Evolutionary conservation across 2,329 filamentous ascomycete genomes (phyloP).

Genomic region (Verticillium nonalfalfae): DNA sequence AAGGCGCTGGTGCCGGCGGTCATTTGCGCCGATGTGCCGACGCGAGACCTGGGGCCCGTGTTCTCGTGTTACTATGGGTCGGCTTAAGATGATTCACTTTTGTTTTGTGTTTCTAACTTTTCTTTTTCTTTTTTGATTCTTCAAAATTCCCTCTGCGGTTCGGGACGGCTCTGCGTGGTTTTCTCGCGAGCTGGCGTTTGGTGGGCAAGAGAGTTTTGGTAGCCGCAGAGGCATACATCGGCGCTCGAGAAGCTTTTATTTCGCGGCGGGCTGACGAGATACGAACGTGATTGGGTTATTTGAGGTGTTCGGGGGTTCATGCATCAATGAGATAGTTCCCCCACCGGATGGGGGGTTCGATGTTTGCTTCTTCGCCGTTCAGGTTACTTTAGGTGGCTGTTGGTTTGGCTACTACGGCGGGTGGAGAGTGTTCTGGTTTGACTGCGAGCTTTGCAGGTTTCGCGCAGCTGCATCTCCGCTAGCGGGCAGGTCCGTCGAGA

Average conservation of each 20-base stretch:
- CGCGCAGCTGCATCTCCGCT: not conserved
- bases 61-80: slow-evolving; percentile 11
- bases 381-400: not conserved
- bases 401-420: not conserved
- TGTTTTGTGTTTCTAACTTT: not conserved
- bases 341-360: not conserved
- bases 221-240: not conserved
- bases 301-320: not conserved
- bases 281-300: not conserved
- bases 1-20: not conserved
- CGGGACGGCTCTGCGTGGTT: not conserved
- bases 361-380: not conserved
- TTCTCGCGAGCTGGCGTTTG: not conserved
- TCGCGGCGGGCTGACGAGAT: not conserved
- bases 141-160: too few relatives aligned
- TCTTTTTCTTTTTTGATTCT: not conserved
- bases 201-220: not conserved
- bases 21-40: not conserved
- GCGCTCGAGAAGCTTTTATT: not conserved
- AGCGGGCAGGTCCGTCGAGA: not conserved
- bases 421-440: not conserved
- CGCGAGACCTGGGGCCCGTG: slow-evolving; percentile 6
- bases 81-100: not conserved
- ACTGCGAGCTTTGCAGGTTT: not conserved
- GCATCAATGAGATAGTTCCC: not conserved